Conservation (phyloP, 495 filamentous ascomycete genomes). For the Lepidopterella palustris region DNA sequence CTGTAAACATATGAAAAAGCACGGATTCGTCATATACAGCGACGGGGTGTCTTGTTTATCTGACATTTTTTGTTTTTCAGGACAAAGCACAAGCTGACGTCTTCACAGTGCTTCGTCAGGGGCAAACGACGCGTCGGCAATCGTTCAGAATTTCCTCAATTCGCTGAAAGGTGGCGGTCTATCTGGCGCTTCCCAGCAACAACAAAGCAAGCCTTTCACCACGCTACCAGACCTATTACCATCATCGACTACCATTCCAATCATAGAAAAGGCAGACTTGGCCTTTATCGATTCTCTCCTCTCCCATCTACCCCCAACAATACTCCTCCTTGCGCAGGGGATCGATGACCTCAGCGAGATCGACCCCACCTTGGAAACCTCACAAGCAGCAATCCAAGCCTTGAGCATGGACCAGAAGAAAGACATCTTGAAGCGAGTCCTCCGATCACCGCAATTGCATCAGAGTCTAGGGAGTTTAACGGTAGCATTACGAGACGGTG, state of each 20-base stretch:
- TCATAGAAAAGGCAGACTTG: conserved; percentile 59
- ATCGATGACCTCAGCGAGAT: conserved; percentile 49
- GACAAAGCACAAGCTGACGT: conserved; percentile 15
- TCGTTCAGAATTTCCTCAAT: conserved; percentile 80
- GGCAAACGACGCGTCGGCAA: conserved; percentile 50
- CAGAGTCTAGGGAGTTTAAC: conserved; percentile 82
- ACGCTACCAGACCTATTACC: conserved; percentile 82
- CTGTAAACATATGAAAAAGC: conserved; percentile 12
- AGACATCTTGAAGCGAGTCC: conserved; percentile 68
- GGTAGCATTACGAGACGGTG: conserved; percentile 85
- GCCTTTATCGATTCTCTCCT: conserved; percentile 67
- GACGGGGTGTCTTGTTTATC: conserved; percentile 36
- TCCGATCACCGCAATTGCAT: conserved; percentile 85
- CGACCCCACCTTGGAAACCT: conserved; percentile 57
- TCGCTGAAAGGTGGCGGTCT: conserved; percentile 61
- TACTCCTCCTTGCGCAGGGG: conserved; percentile 68
- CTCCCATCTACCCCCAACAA: conserved; percentile 63
- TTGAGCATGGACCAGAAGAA: conserved; percentile 73
- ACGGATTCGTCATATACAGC: not conserved
- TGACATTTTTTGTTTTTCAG: conserved; percentile 13
- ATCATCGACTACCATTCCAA: conserved; percentile 65
- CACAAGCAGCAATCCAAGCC: conserved; percentile 65
- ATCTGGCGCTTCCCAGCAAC: conserved; percentile 39
- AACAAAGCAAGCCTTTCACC: conserved; percentile 55
- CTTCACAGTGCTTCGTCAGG: conserved; percentile 19